phyloP scores from a whole-genome alignment of 768 basidiomycete genomes.

The Tylopilus balloui region DNA sequence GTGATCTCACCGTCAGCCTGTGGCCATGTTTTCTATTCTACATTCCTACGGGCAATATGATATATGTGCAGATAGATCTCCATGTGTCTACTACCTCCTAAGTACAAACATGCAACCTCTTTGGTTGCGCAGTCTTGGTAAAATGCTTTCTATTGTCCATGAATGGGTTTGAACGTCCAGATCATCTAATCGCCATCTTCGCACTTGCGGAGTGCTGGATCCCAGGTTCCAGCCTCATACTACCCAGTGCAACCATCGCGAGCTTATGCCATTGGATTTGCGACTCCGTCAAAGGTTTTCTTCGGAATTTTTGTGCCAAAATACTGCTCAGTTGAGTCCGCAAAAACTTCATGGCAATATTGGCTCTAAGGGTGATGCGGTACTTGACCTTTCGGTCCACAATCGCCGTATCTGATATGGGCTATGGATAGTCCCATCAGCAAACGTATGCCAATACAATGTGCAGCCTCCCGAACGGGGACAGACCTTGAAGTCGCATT shows the following conservation, averaged over 20 bases:
- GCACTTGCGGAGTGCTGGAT: constrained; percentile 8
- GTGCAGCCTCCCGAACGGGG: background rate
- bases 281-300: constrained; percentile 50
- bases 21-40: constrained; percentile 2
- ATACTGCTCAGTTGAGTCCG: constrained; percentile 57
- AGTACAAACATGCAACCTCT: background rate
- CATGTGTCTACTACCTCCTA: background rate
- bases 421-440: constrained; percentile 38
- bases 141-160: background rate
- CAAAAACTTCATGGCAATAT: constrained; percentile 75
- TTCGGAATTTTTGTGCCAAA: constrained; percentile 64
- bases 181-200: constrained; percentile 20
- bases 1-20: constrained; percentile 13
- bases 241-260: constrained; percentile 58
- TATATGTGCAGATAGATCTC: background rate
- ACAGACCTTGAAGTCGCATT: constrained; percentile 79
- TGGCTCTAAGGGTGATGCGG: constrained; percentile 62
- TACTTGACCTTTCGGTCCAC: constrained; percentile 87
- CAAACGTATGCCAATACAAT: background rate
- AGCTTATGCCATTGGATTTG: constrained; percentile 73
- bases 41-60: constrained; percentile 7
- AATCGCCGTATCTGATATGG: constrained; percentile 61
- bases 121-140: background rate
- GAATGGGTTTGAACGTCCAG: background rate
- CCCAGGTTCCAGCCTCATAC: constrained; percentile 38